Percentiles rank a stretch among this genome's conserved stretches.
Conservation (phyloP, 2,329 filamentous ascomycete species). For the Penicillium sp. region DNA sequence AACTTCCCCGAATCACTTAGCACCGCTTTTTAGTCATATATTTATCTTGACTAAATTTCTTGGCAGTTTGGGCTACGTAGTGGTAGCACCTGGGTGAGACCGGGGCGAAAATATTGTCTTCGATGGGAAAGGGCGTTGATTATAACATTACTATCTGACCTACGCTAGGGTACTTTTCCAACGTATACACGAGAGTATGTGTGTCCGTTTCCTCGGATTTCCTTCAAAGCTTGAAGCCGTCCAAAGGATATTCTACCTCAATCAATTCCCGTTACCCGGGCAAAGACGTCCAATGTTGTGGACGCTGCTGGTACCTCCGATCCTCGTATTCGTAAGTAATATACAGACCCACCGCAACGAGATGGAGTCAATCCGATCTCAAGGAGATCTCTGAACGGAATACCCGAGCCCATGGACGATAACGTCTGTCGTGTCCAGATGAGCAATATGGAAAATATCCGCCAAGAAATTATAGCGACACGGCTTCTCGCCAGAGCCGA, state of each 20-base stretch:
- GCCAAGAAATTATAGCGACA: neutral
- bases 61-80: too few relatives aligned
- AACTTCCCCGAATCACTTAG: too few relatives aligned
- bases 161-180: neutral
- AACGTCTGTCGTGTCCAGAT: neutral
- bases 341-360: neutral
- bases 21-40: too few relatives aligned
- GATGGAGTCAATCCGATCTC: neutral
- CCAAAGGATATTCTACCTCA: neutral
- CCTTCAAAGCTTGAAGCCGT: neutral
- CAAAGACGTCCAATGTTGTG: neutral
- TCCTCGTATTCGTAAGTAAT: neutral
- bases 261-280: neutral
- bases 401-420: neutral
- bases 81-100: too few relatives aligned
- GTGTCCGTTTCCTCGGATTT: neutral
- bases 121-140: neutral
- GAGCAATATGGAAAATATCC: neutral
- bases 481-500: neutral
- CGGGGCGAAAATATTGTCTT: too few relatives aligned
- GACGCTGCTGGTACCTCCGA: neutral
- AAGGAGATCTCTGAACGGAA: neutral
- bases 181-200: too few relatives aligned
- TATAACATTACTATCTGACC: neutral
- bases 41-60: too few relatives aligned